Percentiles rank a stretch among this genome's conserved stretches.
Conservation (phyloP, 768 basidiomycete genomes). For the Suillus lakei region DNA sequence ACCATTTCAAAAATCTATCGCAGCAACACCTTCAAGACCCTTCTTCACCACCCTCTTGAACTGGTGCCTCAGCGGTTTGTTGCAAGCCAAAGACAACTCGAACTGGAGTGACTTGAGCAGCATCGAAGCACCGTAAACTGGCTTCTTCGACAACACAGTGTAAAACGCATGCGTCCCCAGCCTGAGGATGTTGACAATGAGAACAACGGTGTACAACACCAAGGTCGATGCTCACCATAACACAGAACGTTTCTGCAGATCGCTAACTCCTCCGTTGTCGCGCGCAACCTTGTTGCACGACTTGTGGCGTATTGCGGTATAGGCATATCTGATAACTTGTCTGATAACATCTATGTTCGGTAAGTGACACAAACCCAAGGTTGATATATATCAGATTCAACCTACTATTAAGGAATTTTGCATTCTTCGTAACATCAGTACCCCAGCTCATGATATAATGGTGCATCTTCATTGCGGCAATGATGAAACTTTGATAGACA, state of each 20-base stretch:
- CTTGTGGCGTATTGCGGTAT: constrained; percentile 54
- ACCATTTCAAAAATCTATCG: constrained; percentile 20
- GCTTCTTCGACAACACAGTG: constrained; percentile 59
- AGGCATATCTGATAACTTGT: constrained; percentile 62
- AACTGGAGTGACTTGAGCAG: constrained; percentile 54
- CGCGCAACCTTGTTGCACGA: constrained; percentile 45
- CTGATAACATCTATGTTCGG: constrained; percentile 57
- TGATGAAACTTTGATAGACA: constrained; percentile 83
- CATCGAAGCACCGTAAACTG: constrained; percentile 45
- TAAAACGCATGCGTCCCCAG: constrained; percentile 83
- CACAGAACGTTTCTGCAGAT: constrained; percentile 54
- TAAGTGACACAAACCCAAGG: not conserved
- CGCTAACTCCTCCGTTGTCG: constrained; percentile 42
- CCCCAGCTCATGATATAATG: constrained; percentile 75
- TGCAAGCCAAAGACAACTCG: constrained; percentile 53
- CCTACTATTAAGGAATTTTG: constrained; percentile 61
- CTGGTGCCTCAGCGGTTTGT: constrained; percentile 45
- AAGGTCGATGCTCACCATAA: constrained; percentile 55
- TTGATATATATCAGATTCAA: constrained; percentile 5
- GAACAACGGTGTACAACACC: constrained; percentile 1
- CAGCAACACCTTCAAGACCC: constrained; percentile 38
- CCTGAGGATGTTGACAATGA: constrained; percentile 47
- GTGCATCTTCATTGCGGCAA: constrained; percentile 87
- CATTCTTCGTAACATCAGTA: constrained; percentile 45
- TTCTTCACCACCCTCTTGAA: constrained; percentile 56